Evolutionary conservation across 2,329 filamentous ascomycete species (phyloP).

Genomic region (Pyrenophora graminea): DNA sequence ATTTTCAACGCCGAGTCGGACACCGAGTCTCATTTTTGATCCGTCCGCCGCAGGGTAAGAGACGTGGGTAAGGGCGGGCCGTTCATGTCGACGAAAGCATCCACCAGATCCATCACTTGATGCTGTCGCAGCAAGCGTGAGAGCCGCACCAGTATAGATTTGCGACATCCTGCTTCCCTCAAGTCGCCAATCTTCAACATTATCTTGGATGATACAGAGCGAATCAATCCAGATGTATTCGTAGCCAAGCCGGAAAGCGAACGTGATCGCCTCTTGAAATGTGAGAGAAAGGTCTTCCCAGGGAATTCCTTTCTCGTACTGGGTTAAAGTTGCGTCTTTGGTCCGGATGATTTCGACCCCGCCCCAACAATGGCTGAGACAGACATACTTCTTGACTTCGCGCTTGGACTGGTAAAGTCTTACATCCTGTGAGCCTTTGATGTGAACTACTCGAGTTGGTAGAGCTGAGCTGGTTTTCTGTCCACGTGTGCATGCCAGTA

Average conservation of each 20-base stretch:
- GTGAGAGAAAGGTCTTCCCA: slow-evolving; percentile 11
- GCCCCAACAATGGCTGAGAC: slow-evolving; percentile 12
- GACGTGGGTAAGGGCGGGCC: background rate
- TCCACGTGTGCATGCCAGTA: background rate
- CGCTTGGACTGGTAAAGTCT: slow-evolving; percentile 1
- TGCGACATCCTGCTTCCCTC: slow-evolving; percentile 23
- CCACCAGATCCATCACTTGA: background rate
- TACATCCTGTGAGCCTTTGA: background rate
- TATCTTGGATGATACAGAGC: slow-evolving; percentile 23
- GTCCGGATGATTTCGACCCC: background rate
- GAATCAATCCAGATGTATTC: slow-evolving; percentile 26
- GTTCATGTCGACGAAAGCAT: slow-evolving; percentile 1
- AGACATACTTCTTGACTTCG: background rate
- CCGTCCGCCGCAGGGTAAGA: slow-evolving; percentile 1
- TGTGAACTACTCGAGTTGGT: slow-evolving; percentile 3
- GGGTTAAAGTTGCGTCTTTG: background rate
- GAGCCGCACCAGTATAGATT: slow-evolving; percentile 18
- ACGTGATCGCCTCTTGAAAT: slow-evolving; percentile 19
- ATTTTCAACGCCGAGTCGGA: background rate
- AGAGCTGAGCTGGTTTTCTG: background rate
- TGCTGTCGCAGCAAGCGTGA: slow-evolving; percentile 13
- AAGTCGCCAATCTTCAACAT: slow-evolving; percentile 16
- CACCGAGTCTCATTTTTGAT: background rate
- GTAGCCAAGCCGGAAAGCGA: slow-evolving; percentile 12
- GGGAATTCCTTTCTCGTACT: slow-evolving; percentile 1